Evolutionary conservation across 208 protist species (phyloP), one percentile per base, ranked within the genome.

Genomic region (Sergeia podlipaevii): DNA sequence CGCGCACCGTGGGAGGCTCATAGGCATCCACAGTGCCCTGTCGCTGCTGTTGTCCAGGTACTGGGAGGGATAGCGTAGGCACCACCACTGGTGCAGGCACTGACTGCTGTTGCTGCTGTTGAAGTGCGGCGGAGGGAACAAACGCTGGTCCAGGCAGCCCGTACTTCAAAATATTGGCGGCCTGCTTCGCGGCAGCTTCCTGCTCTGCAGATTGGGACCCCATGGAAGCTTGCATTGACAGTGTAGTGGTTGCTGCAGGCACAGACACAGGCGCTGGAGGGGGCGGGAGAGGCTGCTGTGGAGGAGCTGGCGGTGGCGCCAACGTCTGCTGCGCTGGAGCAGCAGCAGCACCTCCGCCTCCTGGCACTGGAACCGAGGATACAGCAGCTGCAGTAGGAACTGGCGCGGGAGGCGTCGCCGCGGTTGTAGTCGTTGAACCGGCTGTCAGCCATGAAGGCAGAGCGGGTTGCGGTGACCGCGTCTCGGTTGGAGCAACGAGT

Each of bases 161-260:
- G 43, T 68, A 63, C 55, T 74, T 74, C 42, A 41, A 34, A 24
- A 43, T 43, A 36, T 54, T 54, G 18, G 48, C 48, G 15, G 43
- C 18, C 20, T 54, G 34, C 48, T 54, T 30, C 48, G n/a, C n/a
- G n/a, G n/a, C n/a, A n/a, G n/a, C n/a, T n/a, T n/a, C n/a, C n/a
- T n/a, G n/a, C n/a, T n/a, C n/a, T n/a, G n/a, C n/a, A n/a, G n/a
- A n/a, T n/a, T n/a, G n/a, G n/a, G n/a, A n/a, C n/a, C n/a, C n/a
- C n/a, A n/a, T n/a, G n/a, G n/a, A n/a, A n/a, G n/a, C n/a, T n/a
- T n/a, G n/a, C n/a, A n/a, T n/a, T n/a, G n/a, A n/a, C 24, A 8
- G 11, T n/a, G 34, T 48, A 33, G 17, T 8, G 17, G 51, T 7
- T 10, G 51, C 17, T 7, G 51, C 38, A 26, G n/a, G 38, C 10